A percentile compares a stretch with the other conserved stretches of the same genome.
Evolutionary conservation across 2,329 filamentous ascomycete species (phyloP).

Genomic region (Xylariales sp.): DNA sequence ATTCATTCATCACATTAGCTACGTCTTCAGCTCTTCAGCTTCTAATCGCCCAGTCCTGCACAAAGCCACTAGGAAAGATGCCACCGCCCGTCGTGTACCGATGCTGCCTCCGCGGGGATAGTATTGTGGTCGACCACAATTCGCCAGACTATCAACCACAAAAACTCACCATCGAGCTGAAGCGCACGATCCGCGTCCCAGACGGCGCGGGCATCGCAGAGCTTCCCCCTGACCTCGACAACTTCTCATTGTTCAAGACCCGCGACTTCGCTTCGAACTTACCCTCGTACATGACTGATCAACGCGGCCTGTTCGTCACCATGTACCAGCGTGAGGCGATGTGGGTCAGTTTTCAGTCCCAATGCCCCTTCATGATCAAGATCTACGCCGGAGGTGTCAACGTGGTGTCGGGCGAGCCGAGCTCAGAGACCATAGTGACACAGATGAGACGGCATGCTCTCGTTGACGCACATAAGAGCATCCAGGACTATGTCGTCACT

Average conservation of each 20-base stretch:
- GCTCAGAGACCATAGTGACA: slow-evolving; percentile 39
- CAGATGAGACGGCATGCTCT: slow-evolving; percentile 33
- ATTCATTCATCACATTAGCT: not conserved
- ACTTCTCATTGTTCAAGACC: slow-evolving; percentile 55
- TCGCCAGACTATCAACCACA: not conserved
- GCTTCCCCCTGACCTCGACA: slow-evolving; percentile 51
- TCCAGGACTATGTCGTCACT: slow-evolving; percentile 52
- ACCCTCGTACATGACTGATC: slow-evolving; percentile 50
- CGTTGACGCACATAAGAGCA: slow-evolving; percentile 7
- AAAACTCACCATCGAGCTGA: slow-evolving; percentile 51
- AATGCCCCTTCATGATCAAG: slow-evolving; percentile 52
- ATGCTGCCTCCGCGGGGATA: slow-evolving; percentile 16
- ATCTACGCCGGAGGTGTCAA: slow-evolving; percentile 56
- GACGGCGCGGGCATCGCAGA: slow-evolving; percentile 50
- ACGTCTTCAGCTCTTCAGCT: not conserved
- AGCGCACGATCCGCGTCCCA: slow-evolving; percentile 57
- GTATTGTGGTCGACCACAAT: slow-evolving; percentile 23
- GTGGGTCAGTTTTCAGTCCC: slow-evolving; percentile 52
- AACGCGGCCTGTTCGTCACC: slow-evolving; percentile 59
- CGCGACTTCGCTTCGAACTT: slow-evolving; percentile 50
- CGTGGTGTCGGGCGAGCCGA: slow-evolving; percentile 53
- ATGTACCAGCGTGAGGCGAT: slow-evolving; percentile 59
- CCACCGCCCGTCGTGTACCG: not conserved
- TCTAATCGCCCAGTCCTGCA: not conserved
- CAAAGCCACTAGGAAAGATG: not conserved